Evolutionary conservation across 257 asterid genomes (phyloP), one percentile per base, ranked within the genome.

Genomic region (Fraxinus cuspidata): DNA sequence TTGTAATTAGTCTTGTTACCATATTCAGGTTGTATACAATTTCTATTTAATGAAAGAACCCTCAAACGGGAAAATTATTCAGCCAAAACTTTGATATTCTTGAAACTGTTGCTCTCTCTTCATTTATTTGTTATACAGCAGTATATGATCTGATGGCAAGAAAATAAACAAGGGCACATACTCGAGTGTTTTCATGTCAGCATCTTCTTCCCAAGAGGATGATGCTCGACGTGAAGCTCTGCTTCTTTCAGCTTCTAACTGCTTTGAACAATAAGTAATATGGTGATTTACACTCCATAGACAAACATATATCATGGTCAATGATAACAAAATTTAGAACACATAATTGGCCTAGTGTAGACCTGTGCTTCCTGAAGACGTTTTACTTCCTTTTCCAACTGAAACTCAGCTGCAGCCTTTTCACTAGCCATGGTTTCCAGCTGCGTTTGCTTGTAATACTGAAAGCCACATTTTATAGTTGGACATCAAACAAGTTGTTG

Each of bases 401-500:
- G 99, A 90, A 96, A 96, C 90, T 92, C 98, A 51, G 97, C 97
- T 18, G 99, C 99, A 58, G 99, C 97, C 85, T 96, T 96, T 86
- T 96, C 99, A 70, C 96, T 94, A 76, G 99, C 89, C 96, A 92
- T 94, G 77, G 98, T 89, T 87, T 96, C 99, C 81, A 94, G 85
- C 83, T 94, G 99, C 71, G 99, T 96, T 90, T 96, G 99, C 83
- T 96, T 96, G 94, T 92, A 94, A 80, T 94, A 96, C 99, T 96
- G 90, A 71, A 78, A 32, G 32, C 67, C 65, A 70, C 73, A 76
- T 76, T 35, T 38, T 82, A 75, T 35, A 88, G 53, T 60, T 74
- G 53, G 63, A 77, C 42, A 81, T 79, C 77, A 80, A 47, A 72
- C 65, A 84, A 77, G 78, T 74, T 37, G 42, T 29, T 38, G 73